phyloP scores from a whole-genome alignment of 2,329 filamentous ascomycete species.

The Rutstroemia sp. region DNA sequence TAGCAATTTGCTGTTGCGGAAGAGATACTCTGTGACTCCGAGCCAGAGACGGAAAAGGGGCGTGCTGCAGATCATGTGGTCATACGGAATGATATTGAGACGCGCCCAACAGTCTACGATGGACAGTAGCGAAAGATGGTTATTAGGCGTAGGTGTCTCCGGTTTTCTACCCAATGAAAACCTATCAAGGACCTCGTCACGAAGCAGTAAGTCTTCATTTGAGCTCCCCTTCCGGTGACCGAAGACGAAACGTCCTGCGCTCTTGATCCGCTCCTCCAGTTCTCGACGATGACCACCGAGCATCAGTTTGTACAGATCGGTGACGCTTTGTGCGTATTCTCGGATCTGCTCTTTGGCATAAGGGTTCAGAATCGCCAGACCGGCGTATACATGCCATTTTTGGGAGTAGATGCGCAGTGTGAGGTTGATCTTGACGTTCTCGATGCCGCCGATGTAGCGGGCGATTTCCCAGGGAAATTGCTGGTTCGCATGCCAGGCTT shows the following conservation, averaged over 20 bases:
- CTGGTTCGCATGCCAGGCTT: constrained; percentile 89
- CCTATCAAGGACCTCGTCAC: constrained; percentile 75
- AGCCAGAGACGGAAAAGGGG: constrained; percentile 95
- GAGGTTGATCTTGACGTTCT: constrained; percentile 99
- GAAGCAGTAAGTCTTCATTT: constrained; percentile 59
- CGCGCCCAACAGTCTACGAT: constrained; percentile 99
- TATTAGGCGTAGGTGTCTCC: constrained; percentile 64
- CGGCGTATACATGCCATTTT: constrained; percentile 99
- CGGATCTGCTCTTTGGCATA: constrained; percentile 86
- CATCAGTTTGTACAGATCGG: constrained; percentile 95
- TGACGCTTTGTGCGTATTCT: constrained; percentile 88
- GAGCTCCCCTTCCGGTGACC: constrained; percentile 42
- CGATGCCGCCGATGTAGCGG: constrained; percentile 94
- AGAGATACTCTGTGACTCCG: constrained; percentile 94
- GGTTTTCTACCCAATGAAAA: constrained; percentile 72
- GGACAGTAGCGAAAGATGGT: constrained; percentile 84
- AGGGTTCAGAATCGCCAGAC: constrained; percentile 92
- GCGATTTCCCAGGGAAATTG: constrained; percentile 96
- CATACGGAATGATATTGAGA: constrained; percentile 88
- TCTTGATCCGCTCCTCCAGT: constrained; percentile 66
- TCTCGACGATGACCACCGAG: constrained; percentile 74
- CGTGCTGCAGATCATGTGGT: constrained; percentile 99
- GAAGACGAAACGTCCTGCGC: constrained; percentile 70
- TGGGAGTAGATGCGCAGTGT: constrained; percentile 95
- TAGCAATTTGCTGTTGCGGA: constrained; percentile 72